Base-by-base conservation (phyloP, 2,329 filamentous ascomycete genomes). In the Sporothrix inflata region DNA sequence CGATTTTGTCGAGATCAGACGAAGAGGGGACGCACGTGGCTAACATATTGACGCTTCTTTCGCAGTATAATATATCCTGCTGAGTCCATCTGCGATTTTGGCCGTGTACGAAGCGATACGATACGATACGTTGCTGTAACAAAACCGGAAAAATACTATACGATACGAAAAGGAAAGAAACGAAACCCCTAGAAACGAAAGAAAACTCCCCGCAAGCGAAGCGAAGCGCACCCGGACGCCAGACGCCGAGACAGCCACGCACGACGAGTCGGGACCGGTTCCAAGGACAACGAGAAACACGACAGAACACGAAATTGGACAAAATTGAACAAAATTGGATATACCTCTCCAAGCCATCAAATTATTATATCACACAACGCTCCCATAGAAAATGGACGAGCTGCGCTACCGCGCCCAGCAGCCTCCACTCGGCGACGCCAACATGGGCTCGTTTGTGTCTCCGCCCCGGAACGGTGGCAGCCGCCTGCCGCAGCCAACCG, bases 401-500 rank as follows among this genome's bases (percentile, higher is more conserved):
- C 85, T 93, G 82, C 91, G 91, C 80, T 94, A 92, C 83, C 90
- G 91, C 77, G 88, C 88, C 79, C 91, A 94, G 82, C 90, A 92
- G 82, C 92, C 92, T 77, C 89, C 93, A 71, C 89, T 90, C 77
- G 92, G 91, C 83, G 94, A 97, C 79, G 84, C 89, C 78, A 85
- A 90, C 76, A 92, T 94, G 84, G 89, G 91, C 79, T 89, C 90
- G 76, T 89, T 94, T 81, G 90, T 91, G 78, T 91, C 92, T 78
- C 90, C 92, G 79, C 88, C 89, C 77, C 90, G 92, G 80, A 91
- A 91, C 81, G 87, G 45, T 51, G 65, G 88, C 79, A 86, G 84
- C 79, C 89, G 90, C 79, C 85, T 90, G 80, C 85, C 84, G 75
- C 87, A 87, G 76, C 85, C 87, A 75, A 82, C 85, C 72, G 81